Percentiles rank a stretch among this genome's conserved stretches.
These are phyloP conservation scores for Ceratocystis colombiana DNA, from an alignment of 2,329 filamentous ascomycete species.

Conservation along the genomic window DNA sequence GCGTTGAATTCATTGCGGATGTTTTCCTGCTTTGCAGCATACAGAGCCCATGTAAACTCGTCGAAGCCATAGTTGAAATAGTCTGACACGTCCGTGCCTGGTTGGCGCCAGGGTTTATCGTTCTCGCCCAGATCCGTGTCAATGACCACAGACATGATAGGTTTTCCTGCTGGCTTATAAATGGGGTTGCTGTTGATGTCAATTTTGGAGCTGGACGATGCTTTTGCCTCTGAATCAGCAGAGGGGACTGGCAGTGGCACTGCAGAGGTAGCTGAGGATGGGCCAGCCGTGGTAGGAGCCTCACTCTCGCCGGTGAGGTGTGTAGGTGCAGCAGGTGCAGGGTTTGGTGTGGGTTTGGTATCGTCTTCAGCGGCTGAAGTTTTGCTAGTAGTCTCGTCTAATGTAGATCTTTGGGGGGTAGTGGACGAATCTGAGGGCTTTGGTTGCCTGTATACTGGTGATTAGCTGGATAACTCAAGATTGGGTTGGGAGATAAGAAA, in stretches of 20 bases:
- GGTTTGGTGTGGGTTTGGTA: conserved; percentile 18
- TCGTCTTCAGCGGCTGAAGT: conserved; percentile 12
- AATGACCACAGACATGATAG: conserved; percentile 65
- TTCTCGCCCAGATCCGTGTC: conserved; percentile 63
- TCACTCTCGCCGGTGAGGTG: conserved; percentile 29
- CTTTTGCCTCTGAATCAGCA: conserved; percentile 47
- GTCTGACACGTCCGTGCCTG: conserved; percentile 87
- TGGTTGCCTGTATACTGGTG: conserved; percentile 40
- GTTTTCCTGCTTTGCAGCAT: conserved; percentile 76
- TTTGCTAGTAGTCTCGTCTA: conserved; percentile 42
- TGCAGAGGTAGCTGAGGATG: neutral
- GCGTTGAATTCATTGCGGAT: conserved; percentile 67
- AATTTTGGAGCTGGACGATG: conserved; percentile 70
- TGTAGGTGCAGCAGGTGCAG: conserved; percentile 37
- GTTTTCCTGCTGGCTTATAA: conserved; percentile 69
- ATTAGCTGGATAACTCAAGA: neutral
- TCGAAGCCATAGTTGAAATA: conserved; percentile 99
- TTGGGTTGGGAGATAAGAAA: conserved; percentile 20
- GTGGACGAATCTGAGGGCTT: conserved; percentile 57
- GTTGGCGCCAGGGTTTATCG: conserved; percentile 90
- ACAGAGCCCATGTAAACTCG: conserved; percentile 94
- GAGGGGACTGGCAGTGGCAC: conserved; percentile 29
- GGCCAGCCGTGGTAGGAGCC: conserved; percentile 30
- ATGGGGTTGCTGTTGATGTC: conserved; percentile 75
- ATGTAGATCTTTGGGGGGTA: conserved; percentile 50